Conservation (phyloP, 257 asterid species). For the Nemophila menziesii region DNA sequence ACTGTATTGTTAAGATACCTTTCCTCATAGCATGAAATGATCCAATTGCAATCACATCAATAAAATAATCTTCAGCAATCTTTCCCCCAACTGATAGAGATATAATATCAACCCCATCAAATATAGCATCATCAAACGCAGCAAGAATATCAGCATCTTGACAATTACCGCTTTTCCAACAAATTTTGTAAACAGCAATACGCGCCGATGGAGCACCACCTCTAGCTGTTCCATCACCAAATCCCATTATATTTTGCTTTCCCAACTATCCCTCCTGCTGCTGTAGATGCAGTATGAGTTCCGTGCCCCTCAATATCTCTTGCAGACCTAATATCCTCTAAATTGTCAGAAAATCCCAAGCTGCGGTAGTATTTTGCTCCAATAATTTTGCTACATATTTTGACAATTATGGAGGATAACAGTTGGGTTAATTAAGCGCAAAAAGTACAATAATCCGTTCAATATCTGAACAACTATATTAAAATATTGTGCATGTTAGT, state of each 20-base stretch:
- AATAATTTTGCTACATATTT: background rate
- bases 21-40: constrained; percentile 41
- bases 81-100: constrained; percentile 31
- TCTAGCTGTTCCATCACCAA: constrained; percentile 30
- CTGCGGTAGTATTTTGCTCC: constrained; percentile 1
- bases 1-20: constrained; percentile 41
- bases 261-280: constrained; percentile 30
- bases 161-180: constrained; percentile 34
- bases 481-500: constrained; percentile 1
- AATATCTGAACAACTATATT: constrained; percentile 28
- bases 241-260: constrained; percentile 14
- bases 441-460: constrained; percentile 27
- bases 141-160: constrained; percentile 31
- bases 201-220: constrained; percentile 42
- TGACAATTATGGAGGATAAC: too few species aligned
- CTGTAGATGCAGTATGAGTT: constrained; percentile 46
- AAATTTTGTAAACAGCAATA: constrained; percentile 38
- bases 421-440: too few species aligned
- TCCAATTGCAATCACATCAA: constrained; percentile 24
- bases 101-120: constrained; percentile 15
- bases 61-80: constrained; percentile 28
- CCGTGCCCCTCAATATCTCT: constrained; percentile 41
- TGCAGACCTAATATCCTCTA: constrained; percentile 16
- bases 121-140: constrained; percentile 36
- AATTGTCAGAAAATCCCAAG: background rate